phyloP scores from a whole-genome alignment of 495 filamentous ascomycete species.

The Talaromyces stipitatus region DNA sequence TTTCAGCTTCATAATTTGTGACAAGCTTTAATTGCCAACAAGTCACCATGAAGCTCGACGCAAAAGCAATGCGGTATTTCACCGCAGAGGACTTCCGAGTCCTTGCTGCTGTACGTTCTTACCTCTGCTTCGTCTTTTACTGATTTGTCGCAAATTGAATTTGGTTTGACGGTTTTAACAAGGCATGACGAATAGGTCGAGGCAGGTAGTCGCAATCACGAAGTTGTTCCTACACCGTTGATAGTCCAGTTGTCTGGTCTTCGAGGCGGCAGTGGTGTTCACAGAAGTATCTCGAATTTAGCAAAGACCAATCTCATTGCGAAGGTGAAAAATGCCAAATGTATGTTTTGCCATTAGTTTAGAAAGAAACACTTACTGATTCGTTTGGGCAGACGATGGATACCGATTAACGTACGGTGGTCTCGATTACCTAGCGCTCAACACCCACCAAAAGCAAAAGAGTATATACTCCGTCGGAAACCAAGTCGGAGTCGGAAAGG shows the following conservation, averaged over 20 bases:
- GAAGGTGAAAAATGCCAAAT: constrained; percentile 89
- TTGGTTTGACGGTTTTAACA: constrained; percentile 24
- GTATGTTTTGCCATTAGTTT: constrained; percentile 24
- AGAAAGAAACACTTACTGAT: neutral
- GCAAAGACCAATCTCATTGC: constrained; percentile 92
- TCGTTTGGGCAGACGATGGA: constrained; percentile 67
- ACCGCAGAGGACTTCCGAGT: constrained; percentile 90
- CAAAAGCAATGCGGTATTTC: constrained; percentile 84
- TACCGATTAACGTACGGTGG: constrained; percentile 97
- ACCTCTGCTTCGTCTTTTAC: constrained; percentile 16
- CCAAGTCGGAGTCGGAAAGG: constrained; percentile 95
- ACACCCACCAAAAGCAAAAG: constrained; percentile 72
- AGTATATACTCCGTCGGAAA: constrained; percentile 85
- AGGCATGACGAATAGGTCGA: constrained; percentile 57
- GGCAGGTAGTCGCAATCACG: constrained; percentile 90
- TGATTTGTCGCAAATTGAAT: constrained; percentile 9
- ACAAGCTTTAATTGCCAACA: neutral
- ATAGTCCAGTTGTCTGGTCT: constrained; percentile 79
- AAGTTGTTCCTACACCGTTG: constrained; percentile 85
- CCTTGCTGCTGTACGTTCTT: constrained; percentile 68
- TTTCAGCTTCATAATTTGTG: neutral
- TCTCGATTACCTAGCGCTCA: constrained; percentile 89
- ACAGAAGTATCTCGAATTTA: constrained; percentile 77
- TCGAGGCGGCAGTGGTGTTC: constrained; percentile 75
- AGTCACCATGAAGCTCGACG: constrained; percentile 78